Percentiles rank a stretch among this genome's conserved stretches.
Conservation (phyloP, 2,329 filamentous ascomycete genomes). For the Fusarium sterilihyphosum region DNA sequence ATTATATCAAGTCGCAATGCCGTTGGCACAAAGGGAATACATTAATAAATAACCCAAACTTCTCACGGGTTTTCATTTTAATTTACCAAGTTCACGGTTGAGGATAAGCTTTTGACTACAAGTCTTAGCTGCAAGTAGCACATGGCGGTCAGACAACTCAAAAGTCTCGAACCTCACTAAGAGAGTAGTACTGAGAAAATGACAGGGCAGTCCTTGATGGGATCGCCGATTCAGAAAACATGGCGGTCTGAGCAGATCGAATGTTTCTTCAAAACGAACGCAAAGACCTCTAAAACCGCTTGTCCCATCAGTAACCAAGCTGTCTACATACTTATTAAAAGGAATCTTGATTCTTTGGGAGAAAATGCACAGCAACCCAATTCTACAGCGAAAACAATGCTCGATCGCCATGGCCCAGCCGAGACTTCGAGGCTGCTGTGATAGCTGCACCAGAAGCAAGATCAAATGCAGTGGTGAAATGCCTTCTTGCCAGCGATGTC, state of each 20-base stretch:
- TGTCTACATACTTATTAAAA: not conserved
- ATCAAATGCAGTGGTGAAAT: not conserved
- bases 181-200: fast-evolving
- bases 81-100: not conserved
- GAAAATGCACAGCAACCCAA: too few relatives aligned
- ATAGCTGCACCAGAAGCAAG: not conserved
- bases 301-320: not conserved
- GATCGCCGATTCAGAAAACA: too few relatives aligned
- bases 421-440: not conserved
- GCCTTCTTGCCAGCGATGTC: not conserved
- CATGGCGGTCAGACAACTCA: not conserved
- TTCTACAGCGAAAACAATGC: not conserved
- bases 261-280: too few relatives aligned
- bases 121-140: not conserved
- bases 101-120: not conserved
- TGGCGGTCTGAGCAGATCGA: not conserved
- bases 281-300: not conserved
- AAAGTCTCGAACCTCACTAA: not conserved
- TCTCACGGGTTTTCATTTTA: fast-evolving
- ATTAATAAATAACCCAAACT: fast-evolving
- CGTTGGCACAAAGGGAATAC: fast-evolving
- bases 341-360: fast-evolving
- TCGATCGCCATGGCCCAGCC: fast-evolving
- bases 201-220: not conserved
- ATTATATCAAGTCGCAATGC: fast-evolving